Conservation (phyloP, 306 rosid species). For the Luffa acutangula region DNA sequence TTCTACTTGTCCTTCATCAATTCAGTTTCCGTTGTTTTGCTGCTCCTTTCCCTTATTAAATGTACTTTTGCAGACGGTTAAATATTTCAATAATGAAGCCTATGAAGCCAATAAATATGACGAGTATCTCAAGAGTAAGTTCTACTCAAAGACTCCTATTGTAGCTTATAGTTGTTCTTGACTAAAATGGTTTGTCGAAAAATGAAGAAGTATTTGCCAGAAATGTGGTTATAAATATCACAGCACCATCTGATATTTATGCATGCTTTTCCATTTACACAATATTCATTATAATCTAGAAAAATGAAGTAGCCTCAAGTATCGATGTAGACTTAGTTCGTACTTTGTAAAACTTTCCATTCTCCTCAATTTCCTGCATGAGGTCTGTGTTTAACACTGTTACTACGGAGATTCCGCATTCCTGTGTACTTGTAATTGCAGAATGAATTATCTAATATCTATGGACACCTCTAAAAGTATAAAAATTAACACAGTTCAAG, state of each 20-base stretch:
- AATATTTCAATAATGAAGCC: slow-evolving; percentile 85
- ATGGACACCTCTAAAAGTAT: not conserved
- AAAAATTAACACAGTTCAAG: not conserved
- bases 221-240: not conserved
- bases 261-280: not conserved
- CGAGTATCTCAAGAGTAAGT: slow-evolving; percentile 78
- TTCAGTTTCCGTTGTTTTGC: not conserved
- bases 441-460: not conserved
- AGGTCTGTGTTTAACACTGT: not conserved
- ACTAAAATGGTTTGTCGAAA: not conserved
- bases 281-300: not conserved
- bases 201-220: not conserved
- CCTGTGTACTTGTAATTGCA: not conserved
- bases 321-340: not conserved
- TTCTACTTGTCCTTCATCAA: not conserved
- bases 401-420: not conserved
- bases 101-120: slow-evolving; percentile 71
- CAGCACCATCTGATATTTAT: not conserved
- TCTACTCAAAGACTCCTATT: not conserved
- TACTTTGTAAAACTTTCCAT: not conserved
- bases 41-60: slow-evolving; percentile 4
- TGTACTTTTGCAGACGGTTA: slow-evolving; percentile 59
- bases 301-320: not conserved
- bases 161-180: not conserved
- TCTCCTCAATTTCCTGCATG: not conserved